These are phyloP conservation scores for Boehmeria nivea DNA, from an alignment of 306 rosid genomes.

Conservation along the genomic window DNA sequence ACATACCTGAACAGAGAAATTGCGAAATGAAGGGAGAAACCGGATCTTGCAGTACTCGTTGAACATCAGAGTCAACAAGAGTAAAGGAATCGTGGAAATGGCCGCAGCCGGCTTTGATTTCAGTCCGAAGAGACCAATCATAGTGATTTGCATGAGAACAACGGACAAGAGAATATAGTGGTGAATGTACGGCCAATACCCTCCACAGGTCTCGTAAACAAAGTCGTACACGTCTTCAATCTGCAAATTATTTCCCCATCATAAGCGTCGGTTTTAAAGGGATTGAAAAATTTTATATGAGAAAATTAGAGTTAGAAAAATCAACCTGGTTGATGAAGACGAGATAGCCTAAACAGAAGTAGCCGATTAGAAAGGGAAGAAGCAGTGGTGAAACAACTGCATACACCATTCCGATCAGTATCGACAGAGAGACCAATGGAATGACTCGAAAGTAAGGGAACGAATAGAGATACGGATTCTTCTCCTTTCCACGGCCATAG, in stretches of 20 bases:
- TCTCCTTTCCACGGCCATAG: slow-evolving; percentile 28
- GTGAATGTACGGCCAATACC: slow-evolving; percentile 87
- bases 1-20: slow-evolving; percentile 60
- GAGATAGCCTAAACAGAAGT: slow-evolving; percentile 86
- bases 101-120: slow-evolving; percentile 83
- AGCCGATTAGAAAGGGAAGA: slow-evolving; percentile 77
- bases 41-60: slow-evolving; percentile 86
- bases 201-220: slow-evolving; percentile 72
- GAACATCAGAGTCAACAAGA: slow-evolving; percentile 60
- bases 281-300: too few relatives aligned
- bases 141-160: slow-evolving; percentile 83
- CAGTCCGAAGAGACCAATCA: slow-evolving; percentile 84
- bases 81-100: slow-evolving; percentile 67
- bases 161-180: slow-evolving; percentile 64
- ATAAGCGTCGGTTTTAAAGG: neutral
- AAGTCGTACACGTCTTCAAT: slow-evolving; percentile 73
- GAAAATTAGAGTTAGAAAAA: neutral
- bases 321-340: slow-evolving; percentile 57
- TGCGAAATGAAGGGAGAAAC: slow-evolving; percentile 72
- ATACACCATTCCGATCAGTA: slow-evolving; percentile 77
- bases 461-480: slow-evolving; percentile 63
- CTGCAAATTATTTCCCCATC: slow-evolving; percentile 38
- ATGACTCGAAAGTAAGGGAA: slow-evolving; percentile 69
- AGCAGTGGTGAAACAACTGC: slow-evolving; percentile 76
- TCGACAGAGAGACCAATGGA: slow-evolving; percentile 62